Evolutionary conservation across 345 rosid genomes (phyloP), one percentile per base, ranked within the genome.

Genomic region (Sisymbrium altissimum): DNA sequence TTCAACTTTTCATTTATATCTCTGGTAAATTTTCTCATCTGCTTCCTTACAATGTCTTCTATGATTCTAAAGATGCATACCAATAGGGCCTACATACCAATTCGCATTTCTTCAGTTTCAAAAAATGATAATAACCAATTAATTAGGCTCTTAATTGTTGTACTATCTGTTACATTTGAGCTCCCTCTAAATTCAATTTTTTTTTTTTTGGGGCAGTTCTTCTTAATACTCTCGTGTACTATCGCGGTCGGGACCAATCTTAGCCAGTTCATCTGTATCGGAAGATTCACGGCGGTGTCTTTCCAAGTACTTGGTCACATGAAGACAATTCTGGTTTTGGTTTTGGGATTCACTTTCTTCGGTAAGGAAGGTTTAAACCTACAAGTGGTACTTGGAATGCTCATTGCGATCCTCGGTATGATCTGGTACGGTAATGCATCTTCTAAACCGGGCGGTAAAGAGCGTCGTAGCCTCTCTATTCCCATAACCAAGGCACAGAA

Each of bases 251-350:
- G 99, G 15, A 95, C 99, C 67, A 95, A 95, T 82, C 99, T 92
- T 44, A 95, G 98, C 85, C 99, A 95, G 29, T 95, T 95, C 89
- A 92, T 95, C 48, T 95, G 99, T 83, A 90, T 95, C 2, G 98
- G 99, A 56, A 87, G 99, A 79, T 92, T 90, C 75, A 87, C 97
- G 2, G 99, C 99, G 0, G 99, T 95, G 45, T 84, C 99, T 2
- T 95, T 96, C 84, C 98, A 96, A 88, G 98, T 96, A 27, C 88
- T 96, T 5, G 99, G 99, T 46, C 98, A 96, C 81, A 96, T 96
- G 99, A 96, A 96, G 86, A 96, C 99, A 5, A 88, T 96, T 43
- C 88, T 96, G 0, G 99, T 96, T 61, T 83, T 96, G 79, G 81
- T 88, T 46, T 50, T 96, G 38, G 99, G 99, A 50, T 90, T 92